These are phyloP conservation scores for Leccinum olivaceopallidum DNA, from an alignment of 768 basidiomycete genomes.

Conservation along the genomic window DNA sequence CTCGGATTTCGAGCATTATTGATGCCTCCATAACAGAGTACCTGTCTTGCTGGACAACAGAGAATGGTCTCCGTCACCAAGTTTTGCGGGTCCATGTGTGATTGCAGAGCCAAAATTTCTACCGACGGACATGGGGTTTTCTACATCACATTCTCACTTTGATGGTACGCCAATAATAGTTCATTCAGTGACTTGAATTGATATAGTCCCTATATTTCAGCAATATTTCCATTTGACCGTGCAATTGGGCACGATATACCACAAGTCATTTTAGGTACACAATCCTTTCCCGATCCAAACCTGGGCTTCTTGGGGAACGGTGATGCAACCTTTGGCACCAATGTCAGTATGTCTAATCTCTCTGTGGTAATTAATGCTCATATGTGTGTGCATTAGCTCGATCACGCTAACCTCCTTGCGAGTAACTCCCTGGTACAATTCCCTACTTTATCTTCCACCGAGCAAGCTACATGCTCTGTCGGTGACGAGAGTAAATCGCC, in stretches of 20 bases:
- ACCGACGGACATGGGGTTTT: not conserved
- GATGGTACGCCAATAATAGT: not conserved
- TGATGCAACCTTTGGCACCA: not conserved
- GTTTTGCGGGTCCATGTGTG: not conserved
- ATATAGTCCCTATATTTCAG: not conserved
- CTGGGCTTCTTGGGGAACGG: not conserved
- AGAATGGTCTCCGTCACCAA: not conserved
- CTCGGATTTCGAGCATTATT: not conserved
- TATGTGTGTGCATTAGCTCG: not conserved
- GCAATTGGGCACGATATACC: not conserved
- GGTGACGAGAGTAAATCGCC: not conserved
- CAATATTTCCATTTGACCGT: no score
- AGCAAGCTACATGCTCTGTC: not conserved
- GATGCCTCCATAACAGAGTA: not conserved
- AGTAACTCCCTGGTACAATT: not conserved
- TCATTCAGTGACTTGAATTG: not conserved
- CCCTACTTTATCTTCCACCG: not conserved
- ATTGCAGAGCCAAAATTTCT: not conserved
- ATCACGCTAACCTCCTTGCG: not conserved
- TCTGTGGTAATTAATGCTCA: not conserved
- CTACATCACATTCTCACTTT: not conserved
- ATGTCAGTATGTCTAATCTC: not conserved
- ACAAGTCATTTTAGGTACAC: not conserved
- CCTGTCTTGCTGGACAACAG: not conserved
- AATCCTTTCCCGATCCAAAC: not conserved